Base-by-base conservation (phyloP, 1,284 basidiomycete species). In the Melampsora americana region DNA sequence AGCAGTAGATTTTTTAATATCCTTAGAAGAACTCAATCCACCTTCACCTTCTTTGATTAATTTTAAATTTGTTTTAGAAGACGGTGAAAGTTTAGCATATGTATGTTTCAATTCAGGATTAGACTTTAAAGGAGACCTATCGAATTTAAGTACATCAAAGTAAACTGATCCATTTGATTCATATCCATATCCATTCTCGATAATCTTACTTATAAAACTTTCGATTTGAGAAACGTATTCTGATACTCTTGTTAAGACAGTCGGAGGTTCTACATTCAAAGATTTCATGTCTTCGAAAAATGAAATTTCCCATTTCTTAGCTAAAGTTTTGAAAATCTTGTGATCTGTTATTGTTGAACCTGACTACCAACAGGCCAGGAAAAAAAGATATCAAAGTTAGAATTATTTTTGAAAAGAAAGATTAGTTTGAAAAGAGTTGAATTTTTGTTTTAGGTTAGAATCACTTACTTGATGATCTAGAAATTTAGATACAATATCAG, bases 221-320 rank as follows among this genome's bases (percentile, higher is more conserved):
- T 94, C 92, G 79, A 98, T 93, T 84, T 99, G 95, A 9, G 94
- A 92, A 16, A 99, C 90, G 83, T 94, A 99, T 83, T 99, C 96
- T 20, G 93, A 95, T 18, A 99, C 96, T 53, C 96, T 89, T 2
- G 96, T 99, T 73, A 98, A 85, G 1, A 89, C 93, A 82, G 95
- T 93, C 20, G 96, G 95, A 44, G 90, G 88, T 77, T 91, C 89
- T 68, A 99, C 92, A 78, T 88, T 88, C 35, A 99, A 87, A 18
- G 90, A 89, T 42, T 86, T 85, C 96, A 99, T 99, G 82, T 98
- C 95, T 61, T 90, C 86, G 85, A 97, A 95, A 85, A 93, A 99
- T 71, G 88, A 87, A 39, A 85, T 85, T 84, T 99, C 96, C 95
- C 95, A 98, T 82, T 90, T 90, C 11, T 92, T 87, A 0, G 96